Conservation (phyloP, 2,329 filamentous ascomycete genomes). For the Zasmidium citrigriseum region DNA sequence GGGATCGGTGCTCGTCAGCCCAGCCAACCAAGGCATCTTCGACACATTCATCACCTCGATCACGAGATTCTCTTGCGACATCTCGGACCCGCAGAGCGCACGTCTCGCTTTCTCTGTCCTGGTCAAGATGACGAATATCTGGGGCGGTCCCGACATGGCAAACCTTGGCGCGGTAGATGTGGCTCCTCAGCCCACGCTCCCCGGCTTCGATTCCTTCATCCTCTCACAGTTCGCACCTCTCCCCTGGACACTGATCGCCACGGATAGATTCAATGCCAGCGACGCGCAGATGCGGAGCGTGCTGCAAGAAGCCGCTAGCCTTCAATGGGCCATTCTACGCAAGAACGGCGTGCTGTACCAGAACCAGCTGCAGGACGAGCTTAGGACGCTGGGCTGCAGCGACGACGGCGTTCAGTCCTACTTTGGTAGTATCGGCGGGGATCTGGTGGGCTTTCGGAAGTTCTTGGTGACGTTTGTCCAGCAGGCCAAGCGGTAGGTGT, state of each 20-base stretch:
- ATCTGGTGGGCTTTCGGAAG: constrained; percentile 46
- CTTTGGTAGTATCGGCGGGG: constrained; percentile 55
- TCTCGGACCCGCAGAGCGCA: constrained; percentile 65
- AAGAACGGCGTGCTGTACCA: constrained; percentile 87
- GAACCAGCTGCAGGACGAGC: constrained; percentile 64
- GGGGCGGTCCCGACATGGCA: constrained; percentile 79
- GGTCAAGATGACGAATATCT: constrained; percentile 78
- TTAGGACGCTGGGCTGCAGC: constrained; percentile 65
- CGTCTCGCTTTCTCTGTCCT: constrained; percentile 82
- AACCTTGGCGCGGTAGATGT: constrained; percentile 45
- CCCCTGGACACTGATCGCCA: constrained; percentile 84
- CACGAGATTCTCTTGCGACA: constrained; percentile 77
- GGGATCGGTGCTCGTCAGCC: constrained; percentile 83
- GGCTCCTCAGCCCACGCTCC: constrained; percentile 59
- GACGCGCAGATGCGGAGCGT: constrained; percentile 90
- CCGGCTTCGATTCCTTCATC: constrained; percentile 90
- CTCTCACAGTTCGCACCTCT: constrained; percentile 84
- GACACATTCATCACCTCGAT: constrained; percentile 84
- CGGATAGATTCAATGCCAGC: constrained; percentile 75
- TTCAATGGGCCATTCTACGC: constrained; percentile 86
- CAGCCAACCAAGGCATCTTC: constrained; percentile 86
- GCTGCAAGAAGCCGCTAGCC: constrained; percentile 78
- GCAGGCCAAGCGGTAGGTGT: constrained; percentile 28
- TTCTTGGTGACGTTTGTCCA: constrained; percentile 48
- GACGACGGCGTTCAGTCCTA: constrained; percentile 67